Percentiles rank a stretch among this genome's conserved stretches.
Evolutionary conservation across 2,329 filamentous ascomycete species (phyloP).

Genomic region (Onygenales sp.): DNA sequence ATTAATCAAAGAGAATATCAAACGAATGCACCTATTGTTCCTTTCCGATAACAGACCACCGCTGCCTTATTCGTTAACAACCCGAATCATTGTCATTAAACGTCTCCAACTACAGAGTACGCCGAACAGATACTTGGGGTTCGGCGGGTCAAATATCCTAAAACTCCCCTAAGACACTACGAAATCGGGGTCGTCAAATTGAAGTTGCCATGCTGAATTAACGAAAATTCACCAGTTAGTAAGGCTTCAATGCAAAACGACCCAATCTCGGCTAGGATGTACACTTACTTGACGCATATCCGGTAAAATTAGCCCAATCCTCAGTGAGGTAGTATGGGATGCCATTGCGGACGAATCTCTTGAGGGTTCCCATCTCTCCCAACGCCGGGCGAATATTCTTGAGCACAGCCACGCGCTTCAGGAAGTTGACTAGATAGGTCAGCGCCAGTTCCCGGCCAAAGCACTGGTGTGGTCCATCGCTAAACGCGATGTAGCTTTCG

Average conservation of each 20-base stretch:
- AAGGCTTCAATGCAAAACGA: neutral
- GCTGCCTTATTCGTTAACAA: neutral
- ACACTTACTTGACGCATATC: conserved; percentile 37
- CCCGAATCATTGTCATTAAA: too few species aligned
- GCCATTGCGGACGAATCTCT: conserved; percentile 27
- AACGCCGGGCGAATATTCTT: conserved; percentile 37
- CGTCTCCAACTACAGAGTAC: too few species aligned
- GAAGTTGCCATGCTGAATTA: conserved; percentile 13
- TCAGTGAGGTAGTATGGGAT: conserved; percentile 39
- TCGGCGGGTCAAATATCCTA: neutral
- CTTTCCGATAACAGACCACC: neutral
- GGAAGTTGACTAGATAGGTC: conserved; percentile 30
- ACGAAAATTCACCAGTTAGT: neutral
- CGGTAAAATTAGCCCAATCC: conserved; percentile 38
- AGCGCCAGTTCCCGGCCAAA: conserved; percentile 33
- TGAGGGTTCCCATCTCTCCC: conserved; percentile 37
- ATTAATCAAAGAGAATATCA: too few species aligned
- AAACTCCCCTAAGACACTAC: neutral
- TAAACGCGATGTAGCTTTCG: conserved; percentile 33
- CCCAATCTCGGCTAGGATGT: neutral
- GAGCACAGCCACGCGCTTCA: conserved; percentile 35
- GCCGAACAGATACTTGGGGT: neutral
- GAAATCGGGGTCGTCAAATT: conserved; percentile 9
- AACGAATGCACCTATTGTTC: too few species aligned
- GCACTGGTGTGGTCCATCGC: conserved; percentile 40